Conservation (phyloP, 345 rosid species). For the Durio zibethinus region DNA sequence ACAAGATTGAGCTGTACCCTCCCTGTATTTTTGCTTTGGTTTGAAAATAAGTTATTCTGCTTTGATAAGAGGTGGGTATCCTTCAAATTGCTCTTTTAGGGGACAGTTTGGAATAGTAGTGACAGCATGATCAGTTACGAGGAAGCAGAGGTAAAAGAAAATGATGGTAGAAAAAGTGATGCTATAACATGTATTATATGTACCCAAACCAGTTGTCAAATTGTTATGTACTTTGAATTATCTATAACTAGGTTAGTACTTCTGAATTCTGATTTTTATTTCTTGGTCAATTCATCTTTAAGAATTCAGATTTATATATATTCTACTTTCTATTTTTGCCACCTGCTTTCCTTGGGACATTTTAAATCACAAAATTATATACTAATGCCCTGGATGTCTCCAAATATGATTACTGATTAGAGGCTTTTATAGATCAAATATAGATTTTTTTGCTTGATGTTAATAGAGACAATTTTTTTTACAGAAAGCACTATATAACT, state of each 20-base stretch:
- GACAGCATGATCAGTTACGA: not conserved
- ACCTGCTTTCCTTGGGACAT: not conserved
- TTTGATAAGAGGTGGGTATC: not conserved
- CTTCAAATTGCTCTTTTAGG: not conserved
- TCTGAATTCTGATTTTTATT: not conserved
- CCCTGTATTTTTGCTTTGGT: not conserved
- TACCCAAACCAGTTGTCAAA: not conserved
- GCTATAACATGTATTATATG: not conserved
- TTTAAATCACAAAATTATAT: too few relatives aligned
- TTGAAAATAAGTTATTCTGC: not conserved
- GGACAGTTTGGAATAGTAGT: constrained; percentile 4
- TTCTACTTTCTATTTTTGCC: not conserved
- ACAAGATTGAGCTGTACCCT: not conserved
- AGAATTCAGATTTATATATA: too few relatives aligned
- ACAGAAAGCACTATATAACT: not conserved
- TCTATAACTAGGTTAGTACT: not conserved
- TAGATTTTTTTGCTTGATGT: not conserved
- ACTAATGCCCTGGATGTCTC: not conserved
- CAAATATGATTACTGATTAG: not conserved
- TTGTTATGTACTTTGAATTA: not conserved
- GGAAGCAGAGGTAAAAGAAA: constrained; percentile 12
- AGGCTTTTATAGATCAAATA: not conserved
- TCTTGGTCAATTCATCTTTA: not conserved
- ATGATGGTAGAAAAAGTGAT: not conserved
- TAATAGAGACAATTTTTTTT: not conserved